Evolutionary conservation across 2,329 filamentous ascomycete species (phyloP).

Genomic region (Helotiales sp.): DNA sequence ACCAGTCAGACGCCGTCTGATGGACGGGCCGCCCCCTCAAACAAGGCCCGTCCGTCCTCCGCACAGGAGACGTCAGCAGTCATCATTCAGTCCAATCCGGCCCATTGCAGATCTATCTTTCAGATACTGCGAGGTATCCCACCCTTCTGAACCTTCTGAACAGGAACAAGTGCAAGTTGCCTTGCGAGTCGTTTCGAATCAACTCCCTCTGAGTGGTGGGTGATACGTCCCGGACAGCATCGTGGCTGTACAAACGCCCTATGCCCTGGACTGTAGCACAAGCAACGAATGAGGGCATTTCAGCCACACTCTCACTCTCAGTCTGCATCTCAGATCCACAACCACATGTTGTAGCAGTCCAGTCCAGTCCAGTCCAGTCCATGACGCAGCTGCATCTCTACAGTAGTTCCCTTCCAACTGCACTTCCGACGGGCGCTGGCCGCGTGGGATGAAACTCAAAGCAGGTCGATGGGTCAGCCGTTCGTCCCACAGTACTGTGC

Average conservation of each 20-base stretch:
- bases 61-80: not conserved
- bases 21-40: slow-evolving; percentile 11
- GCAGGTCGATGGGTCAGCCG: not conserved
- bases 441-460: slow-evolving; percentile 7
- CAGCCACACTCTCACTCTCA: not conserved
- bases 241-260: not conserved
- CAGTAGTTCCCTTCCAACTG: not conserved
- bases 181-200: not conserved
- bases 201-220: not conserved
- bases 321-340: not conserved
- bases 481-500: not conserved
- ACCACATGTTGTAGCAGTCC: slow-evolving; percentile 7
- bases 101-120: not conserved
- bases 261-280: not conserved
- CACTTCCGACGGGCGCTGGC: slow-evolving; percentile 6
- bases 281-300: slow-evolving; percentile 10
- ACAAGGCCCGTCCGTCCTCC: slow-evolving; percentile 6
- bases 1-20: slow-evolving; percentile 1
- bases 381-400: not conserved
- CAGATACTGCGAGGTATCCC: not conserved
- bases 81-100: no score
- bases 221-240: not conserved
- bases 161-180: slow-evolving; percentile 5
- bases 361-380: not conserved
- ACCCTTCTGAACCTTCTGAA: not conserved